Conservation (phyloP, 148 eudicot genomes). For the Diospyros lotus region DNA sequence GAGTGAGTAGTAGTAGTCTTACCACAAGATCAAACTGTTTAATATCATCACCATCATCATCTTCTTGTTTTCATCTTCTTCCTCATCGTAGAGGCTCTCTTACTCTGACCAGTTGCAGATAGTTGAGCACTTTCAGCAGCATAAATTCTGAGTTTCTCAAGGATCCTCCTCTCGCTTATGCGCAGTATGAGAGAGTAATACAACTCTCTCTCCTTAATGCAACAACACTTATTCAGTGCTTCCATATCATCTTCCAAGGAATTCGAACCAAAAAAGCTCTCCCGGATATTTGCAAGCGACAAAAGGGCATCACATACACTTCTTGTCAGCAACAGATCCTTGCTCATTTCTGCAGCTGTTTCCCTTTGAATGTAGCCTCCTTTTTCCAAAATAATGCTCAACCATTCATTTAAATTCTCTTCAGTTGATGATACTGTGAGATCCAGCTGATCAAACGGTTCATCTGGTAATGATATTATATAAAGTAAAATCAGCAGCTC, state of each 20-base stretch:
- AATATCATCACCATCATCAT: no score
- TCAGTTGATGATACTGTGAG: conserved; percentile 32
- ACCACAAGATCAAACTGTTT: no score
- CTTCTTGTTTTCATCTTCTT: conserved; percentile 21
- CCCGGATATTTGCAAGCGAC: conserved; percentile 70
- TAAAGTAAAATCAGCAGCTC: conserved; percentile 73
- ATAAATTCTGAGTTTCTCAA: conserved; percentile 56
- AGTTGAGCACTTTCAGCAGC: conserved; percentile 23
- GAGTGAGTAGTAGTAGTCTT: no score
- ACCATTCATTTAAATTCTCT: conserved; percentile 20
- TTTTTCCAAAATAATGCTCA: conserved; percentile 10
- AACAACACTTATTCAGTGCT: conserved; percentile 36
- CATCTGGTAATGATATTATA: conserved; percentile 54
- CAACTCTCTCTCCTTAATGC: conserved; percentile 43
- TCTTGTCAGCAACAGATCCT: conserved; percentile 42
- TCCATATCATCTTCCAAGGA: conserved; percentile 54
- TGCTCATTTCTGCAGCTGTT: conserved; percentile 32
- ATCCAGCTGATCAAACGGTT: conserved; percentile 50
- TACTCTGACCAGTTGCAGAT: neutral
- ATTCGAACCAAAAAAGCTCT: conserved; percentile 52
- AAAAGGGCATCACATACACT: conserved; percentile 53
- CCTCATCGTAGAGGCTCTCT: conserved; percentile 5
- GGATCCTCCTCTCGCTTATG: conserved; percentile 68
- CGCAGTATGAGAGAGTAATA: conserved; percentile 73
- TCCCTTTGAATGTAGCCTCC: conserved; percentile 17